Base-by-base conservation (phyloP, 805 yeast genomes). In the Pichia heedii region DNA sequence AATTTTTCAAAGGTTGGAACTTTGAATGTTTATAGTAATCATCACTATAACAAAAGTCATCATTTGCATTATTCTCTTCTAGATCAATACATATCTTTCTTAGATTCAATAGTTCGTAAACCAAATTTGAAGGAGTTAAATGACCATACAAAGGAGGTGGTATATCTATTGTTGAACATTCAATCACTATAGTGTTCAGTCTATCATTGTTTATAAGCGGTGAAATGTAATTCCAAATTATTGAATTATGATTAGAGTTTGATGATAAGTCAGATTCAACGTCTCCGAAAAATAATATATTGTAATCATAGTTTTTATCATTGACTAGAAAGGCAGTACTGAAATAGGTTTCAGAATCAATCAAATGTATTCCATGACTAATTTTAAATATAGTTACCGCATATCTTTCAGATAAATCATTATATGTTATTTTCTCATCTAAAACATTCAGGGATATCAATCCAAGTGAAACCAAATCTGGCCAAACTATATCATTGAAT, bases 401-500 rank as follows among this genome's bases (percentile, higher is more conserved):
- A 44, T 71, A 71, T 16, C 70, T 64, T 4, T 71, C 42, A 12
- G 59, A 7, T 61, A 44, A 49, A 50, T 35, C 33, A 1, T 19
- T 19, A 19, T 32, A 7, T 6, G 4, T 3, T 22, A 32, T 21
- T 21, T 36, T 36, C 12, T 32, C 22, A 18, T 35, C 30, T 58
- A 52, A 33, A 47, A 53, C 33, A 61, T 46, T 41, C 19, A 70
- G 27, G 7, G 43, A 37, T 10, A 56, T 42, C n/a, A 45, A 38
- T 13, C 59, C 57, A 37, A 54, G 56, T 27, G 55, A 54, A 11
- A 73, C 66, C 56, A 80, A 62, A 51, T 83, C 73, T 5, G 97
- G 97, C 97, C 97, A 88, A 3, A 84, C 66, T 5, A 64, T 53
- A 37, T 81, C 85, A 59, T 88, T 89, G 63, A 88, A 88, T 0